Conservation (phyloP, 2,329 filamentous ascomycete species). For the Phialocephala sp. region DNA sequence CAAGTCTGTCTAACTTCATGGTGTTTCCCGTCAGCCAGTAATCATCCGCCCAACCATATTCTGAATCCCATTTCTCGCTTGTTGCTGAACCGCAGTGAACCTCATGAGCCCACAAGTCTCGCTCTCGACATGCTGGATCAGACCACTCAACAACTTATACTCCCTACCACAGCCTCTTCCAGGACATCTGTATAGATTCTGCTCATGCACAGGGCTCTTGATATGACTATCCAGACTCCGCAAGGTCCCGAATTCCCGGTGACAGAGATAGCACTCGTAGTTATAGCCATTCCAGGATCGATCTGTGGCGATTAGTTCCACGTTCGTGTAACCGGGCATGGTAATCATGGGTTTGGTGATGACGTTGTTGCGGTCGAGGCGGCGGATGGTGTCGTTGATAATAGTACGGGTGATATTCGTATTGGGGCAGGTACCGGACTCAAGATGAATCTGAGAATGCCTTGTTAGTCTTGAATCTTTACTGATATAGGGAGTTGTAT, state of each 20-base stretch:
- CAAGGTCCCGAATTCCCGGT: slow-evolving; percentile 47
- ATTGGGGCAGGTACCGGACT: slow-evolving; percentile 54
- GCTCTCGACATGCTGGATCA: slow-evolving; percentile 38
- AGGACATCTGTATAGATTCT: slow-evolving; percentile 44
- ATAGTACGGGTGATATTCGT: slow-evolving; percentile 52
- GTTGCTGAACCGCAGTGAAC: slow-evolving; percentile 31
- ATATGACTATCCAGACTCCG: slow-evolving; percentile 57
- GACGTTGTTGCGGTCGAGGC: slow-evolving; percentile 52
- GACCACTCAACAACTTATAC: slow-evolving; percentile 35
- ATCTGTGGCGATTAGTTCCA: slow-evolving; percentile 45
- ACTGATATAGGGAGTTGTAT: background rate
- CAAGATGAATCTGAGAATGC: slow-evolving; percentile 54
- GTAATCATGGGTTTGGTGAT: slow-evolving; percentile 44
- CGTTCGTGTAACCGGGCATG: slow-evolving; percentile 39
- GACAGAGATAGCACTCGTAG: slow-evolving; percentile 62
- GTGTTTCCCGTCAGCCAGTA: background rate
- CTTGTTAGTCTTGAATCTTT: background rate
- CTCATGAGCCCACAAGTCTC: slow-evolving; percentile 38
- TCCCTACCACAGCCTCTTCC: slow-evolving; percentile 24
- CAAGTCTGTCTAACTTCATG: no score
- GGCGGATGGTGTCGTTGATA: slow-evolving; percentile 53
- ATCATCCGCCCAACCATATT: slow-evolving; percentile 45
- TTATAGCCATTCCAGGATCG: slow-evolving; percentile 51
- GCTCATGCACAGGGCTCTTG: slow-evolving; percentile 56
- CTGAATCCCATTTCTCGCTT: slow-evolving; percentile 30